phyloP scores from a whole-genome alignment of 2,329 filamentous ascomycete species.

The Aureobasidium sp. region DNA sequence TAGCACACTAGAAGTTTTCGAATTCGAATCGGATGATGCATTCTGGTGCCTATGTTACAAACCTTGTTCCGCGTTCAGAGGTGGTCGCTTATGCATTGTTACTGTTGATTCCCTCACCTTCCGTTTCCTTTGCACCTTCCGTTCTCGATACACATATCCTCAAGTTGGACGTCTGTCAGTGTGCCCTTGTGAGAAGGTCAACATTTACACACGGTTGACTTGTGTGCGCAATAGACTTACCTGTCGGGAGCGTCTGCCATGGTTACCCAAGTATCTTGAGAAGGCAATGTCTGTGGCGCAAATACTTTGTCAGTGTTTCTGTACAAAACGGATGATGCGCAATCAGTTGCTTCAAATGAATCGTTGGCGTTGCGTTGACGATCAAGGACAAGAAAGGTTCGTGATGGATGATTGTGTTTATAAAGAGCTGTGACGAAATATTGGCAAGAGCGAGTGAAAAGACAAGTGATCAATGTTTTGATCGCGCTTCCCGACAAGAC shows the following conservation, averaged over 20 bases:
- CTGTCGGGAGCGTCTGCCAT: not conserved
- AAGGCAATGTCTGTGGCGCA: too few relatives aligned
- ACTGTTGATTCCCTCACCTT: too few relatives aligned
- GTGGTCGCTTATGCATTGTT: too few relatives aligned
- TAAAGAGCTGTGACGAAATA: not conserved
- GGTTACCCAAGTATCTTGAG: not conserved
- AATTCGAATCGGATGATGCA: too few relatives aligned
- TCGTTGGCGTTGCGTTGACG: not conserved
- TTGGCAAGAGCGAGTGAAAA: not conserved
- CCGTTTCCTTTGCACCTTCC: not conserved
- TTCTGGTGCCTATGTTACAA: too few relatives aligned
- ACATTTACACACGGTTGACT: not conserved
- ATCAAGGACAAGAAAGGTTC: not conserved
- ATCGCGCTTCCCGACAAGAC: not conserved
- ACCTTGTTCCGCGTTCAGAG: too few relatives aligned
- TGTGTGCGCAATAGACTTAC: not conserved
- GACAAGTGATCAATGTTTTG: not conserved
- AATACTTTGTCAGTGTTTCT: too few relatives aligned
- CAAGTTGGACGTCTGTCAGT: not conserved
- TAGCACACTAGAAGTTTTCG: too few relatives aligned
- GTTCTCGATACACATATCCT: rapidly evolving
- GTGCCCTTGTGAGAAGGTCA: not conserved
- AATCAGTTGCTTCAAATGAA: not conserved
- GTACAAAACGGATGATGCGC: not conserved
- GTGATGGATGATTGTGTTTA: not conserved